These are phyloP conservation scores for Podospora tetraspora DNA, from an alignment of 495 filamentous ascomycete species.

Conservation along the genomic window DNA sequence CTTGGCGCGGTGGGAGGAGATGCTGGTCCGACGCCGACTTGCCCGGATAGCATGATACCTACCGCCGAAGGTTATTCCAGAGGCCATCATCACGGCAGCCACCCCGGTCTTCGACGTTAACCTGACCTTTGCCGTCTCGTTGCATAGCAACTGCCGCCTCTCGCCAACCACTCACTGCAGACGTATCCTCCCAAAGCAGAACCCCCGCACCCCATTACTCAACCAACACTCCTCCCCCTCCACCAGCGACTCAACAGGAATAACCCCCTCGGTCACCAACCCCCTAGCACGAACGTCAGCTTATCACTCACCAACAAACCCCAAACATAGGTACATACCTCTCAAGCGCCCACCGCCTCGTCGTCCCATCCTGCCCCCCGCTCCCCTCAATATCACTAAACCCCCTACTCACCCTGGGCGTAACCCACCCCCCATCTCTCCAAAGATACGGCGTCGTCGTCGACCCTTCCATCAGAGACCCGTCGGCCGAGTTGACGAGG, in stretches of 20 bases:
- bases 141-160: neutral
- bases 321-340: conserved; percentile 27
- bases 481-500: conserved; percentile 54
- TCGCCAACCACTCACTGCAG: conserved; percentile 8
- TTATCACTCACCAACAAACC: no score
- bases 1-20: neutral
- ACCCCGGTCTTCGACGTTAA: neutral
- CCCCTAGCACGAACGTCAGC: conserved; percentile 22
- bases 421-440: conserved; percentile 61
- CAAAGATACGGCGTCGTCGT: conserved; percentile 77
- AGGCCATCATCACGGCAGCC: neutral
- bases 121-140: neutral
- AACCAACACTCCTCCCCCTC: conserved; percentile 77
- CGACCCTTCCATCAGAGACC: conserved; percentile 81
- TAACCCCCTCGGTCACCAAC: conserved; percentile 57
- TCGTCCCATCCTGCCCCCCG: conserved; percentile 80
- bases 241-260: conserved; percentile 51
- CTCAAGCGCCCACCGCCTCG: conserved; percentile 71
- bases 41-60: neutral
- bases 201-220: conserved; percentile 81
- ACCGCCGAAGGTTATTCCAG: neutral
- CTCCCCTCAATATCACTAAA: conserved; percentile 33
- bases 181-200: conserved; percentile 44
- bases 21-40: neutral
- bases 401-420: conserved; percentile 45